phyloP scores from a whole-genome alignment of 2,329 filamentous ascomycete species.

The Cordyceps sp. region DNA sequence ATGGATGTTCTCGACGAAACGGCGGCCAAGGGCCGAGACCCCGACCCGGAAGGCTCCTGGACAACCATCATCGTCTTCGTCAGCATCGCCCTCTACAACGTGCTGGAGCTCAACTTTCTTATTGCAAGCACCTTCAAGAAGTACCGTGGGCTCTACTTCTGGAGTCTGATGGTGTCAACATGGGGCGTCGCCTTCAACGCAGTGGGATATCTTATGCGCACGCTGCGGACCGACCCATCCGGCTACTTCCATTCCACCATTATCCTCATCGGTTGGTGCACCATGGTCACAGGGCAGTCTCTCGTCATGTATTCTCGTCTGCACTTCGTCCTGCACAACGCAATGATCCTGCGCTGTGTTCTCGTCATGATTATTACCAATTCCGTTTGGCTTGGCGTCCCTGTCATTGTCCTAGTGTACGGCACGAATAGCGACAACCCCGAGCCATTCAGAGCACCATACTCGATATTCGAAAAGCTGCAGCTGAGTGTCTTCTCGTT shows the following conservation, averaged over 20 bases:
- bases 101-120: slow-evolving; percentile 12
- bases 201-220: slow-evolving; percentile 28
- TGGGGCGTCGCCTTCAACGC: slow-evolving; percentile 15
- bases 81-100: slow-evolving; percentile 11
- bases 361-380: slow-evolving; percentile 41
- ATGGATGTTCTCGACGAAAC: too few species aligned
- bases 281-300: slow-evolving; percentile 44
- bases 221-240: slow-evolving; percentile 3
- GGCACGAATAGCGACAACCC: slow-evolving; percentile 22
- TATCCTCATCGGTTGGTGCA: slow-evolving; percentile 15
- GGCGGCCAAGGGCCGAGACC: too few species aligned
- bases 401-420: slow-evolving; percentile 37
- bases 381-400: slow-evolving; percentile 32
- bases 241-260: slow-evolving; percentile 9
- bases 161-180: slow-evolving; percentile 13
- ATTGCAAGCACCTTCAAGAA: slow-evolving; percentile 11
- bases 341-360: slow-evolving; percentile 27
- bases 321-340: slow-evolving; percentile 38
- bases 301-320: slow-evolving; percentile 46
- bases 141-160: slow-evolving; percentile 14
- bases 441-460: slow-evolving; percentile 10
- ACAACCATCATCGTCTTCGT: slow-evolving; percentile 7
- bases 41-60: background rate
- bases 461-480: slow-evolving; percentile 32
- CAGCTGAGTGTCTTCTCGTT: slow-evolving; percentile 37